phyloP scores from a whole-genome alignment of 257 asterid genomes.

The Fraxinus americana region DNA sequence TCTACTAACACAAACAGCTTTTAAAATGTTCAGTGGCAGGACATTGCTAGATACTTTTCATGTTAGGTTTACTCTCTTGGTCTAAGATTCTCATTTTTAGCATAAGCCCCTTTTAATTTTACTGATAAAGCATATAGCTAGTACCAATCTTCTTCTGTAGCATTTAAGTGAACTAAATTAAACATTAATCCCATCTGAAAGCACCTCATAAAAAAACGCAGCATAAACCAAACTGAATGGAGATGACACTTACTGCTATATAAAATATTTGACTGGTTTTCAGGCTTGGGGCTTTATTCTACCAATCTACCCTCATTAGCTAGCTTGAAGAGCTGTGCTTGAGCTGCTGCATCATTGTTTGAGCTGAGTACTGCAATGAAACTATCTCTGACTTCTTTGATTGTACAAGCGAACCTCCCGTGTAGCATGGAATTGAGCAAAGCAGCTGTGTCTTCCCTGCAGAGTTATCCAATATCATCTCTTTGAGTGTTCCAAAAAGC shows the following conservation, averaged over 20 bases:
- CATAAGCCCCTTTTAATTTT: too few relatives aligned
- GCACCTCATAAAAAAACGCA: slow-evolving; percentile 18
- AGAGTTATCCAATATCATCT: too few relatives aligned
- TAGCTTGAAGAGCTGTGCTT: slow-evolving; percentile 28
- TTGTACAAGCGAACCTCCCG: too few relatives aligned
- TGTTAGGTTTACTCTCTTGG: neutral
- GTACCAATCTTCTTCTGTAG: slow-evolving; percentile 20
- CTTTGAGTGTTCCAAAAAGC: too few relatives aligned
- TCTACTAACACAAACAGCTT: neutral
- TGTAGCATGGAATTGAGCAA: too few relatives aligned
- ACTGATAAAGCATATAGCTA: too few relatives aligned
- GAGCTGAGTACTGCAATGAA: slow-evolving; percentile 28
- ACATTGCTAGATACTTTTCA: neutral
- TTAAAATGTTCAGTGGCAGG: neutral
- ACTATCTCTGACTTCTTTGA: slow-evolving; percentile 19
- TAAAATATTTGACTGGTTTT: slow-evolving; percentile 21
- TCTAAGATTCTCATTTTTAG: too few relatives aligned
- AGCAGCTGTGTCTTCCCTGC: too few relatives aligned
- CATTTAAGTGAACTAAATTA: slow-evolving; percentile 26
- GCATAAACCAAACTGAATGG: slow-evolving; percentile 30
- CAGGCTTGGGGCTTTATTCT: slow-evolving; percentile 42
- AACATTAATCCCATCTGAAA: slow-evolving; percentile 29
- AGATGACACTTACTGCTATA: slow-evolving; percentile 16
- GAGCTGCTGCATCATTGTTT: slow-evolving; percentile 28
- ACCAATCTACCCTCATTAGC: slow-evolving; percentile 36